Evolutionary conservation across 257 asterid genomes (phyloP).

Genomic region (Solanum gracilifrons): DNA sequence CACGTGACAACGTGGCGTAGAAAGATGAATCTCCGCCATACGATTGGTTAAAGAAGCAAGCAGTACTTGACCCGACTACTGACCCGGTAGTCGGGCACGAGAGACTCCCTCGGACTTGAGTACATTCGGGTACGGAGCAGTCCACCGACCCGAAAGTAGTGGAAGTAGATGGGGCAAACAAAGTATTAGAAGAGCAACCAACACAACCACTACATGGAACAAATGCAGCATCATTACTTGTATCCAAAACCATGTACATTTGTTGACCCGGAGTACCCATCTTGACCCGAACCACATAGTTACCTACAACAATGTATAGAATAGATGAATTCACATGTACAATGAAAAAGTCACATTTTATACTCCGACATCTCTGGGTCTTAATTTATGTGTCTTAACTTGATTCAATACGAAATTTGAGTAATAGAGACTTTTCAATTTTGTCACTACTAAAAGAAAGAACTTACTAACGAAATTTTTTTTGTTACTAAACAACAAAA

Average conservation of each 20-base stretch:
- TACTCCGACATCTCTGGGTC: accelerated
- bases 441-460: too few relatives aligned
- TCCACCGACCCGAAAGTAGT: constrained; percentile 19
- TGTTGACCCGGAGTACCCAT: constrained; percentile 59
- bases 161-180: constrained; percentile 21
- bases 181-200: constrained; percentile 34
- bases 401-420: too few relatives aligned
- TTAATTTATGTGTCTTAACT: too few relatives aligned
- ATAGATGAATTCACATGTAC: background rate
- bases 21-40: constrained; percentile 71
- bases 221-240: constrained; percentile 58
- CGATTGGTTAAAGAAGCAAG: constrained; percentile 62
- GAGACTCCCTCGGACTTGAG: constrained; percentile 13
- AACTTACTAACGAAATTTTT: too few relatives aligned
- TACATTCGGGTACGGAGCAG: constrained; percentile 47
- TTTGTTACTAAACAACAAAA: too few relatives aligned
- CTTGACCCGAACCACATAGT: constrained; percentile 42
- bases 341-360: background rate
- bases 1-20: constrained; percentile 57
- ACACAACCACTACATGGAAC: constrained; percentile 46
- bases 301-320: constrained; percentile 9
- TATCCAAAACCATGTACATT: constrained; percentile 43
- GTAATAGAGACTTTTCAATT: too few relatives aligned
- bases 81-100: constrained; percentile 2
- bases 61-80: constrained; percentile 11